phyloP scores from a whole-genome alignment of 2,329 filamentous ascomycete genomes.

The Cryphonectria radicalis region DNA sequence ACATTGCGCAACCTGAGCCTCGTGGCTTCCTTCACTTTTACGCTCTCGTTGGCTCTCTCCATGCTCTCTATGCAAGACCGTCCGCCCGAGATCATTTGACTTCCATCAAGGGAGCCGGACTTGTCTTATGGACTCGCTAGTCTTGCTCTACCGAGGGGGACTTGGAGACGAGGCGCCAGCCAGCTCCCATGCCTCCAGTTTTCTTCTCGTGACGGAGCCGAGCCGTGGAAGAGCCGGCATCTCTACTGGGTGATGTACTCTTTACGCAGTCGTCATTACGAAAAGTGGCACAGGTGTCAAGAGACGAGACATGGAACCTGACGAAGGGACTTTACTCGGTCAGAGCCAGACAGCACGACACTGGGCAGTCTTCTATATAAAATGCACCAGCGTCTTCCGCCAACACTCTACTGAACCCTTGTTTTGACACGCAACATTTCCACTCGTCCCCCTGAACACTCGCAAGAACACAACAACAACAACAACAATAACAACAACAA shows the following conservation, averaged over 20 bases:
- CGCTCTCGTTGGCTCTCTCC: background rate
- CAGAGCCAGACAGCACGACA: background rate
- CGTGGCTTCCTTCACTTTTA: background rate
- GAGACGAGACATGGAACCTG: conserved; percentile 10
- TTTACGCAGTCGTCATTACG: background rate
- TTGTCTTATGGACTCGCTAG: background rate
- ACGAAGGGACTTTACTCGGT: background rate
- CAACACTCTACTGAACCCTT: no score
- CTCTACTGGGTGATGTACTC: background rate
- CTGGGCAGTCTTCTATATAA: background rate
- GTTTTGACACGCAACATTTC: background rate
- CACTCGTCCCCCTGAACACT: background rate
- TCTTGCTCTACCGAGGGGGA: conserved; percentile 1
- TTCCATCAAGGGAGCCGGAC: background rate
- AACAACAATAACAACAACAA: background rate
- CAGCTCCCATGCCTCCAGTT: background rate
- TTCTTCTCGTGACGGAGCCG: background rate
- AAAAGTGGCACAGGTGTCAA: background rate
- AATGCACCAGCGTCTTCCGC: background rate
- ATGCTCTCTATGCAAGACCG: background rate
- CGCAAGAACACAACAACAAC: background rate
- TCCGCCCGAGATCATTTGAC: background rate
- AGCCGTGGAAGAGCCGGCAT: background rate
- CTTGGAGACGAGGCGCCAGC: background rate
- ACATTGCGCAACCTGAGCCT: background rate